A percentile compares a stretch with the other conserved stretches of the same genome.
Conservation (phyloP, 352 stramenopile genomes). For the Phytopythium vexans region DNA sequence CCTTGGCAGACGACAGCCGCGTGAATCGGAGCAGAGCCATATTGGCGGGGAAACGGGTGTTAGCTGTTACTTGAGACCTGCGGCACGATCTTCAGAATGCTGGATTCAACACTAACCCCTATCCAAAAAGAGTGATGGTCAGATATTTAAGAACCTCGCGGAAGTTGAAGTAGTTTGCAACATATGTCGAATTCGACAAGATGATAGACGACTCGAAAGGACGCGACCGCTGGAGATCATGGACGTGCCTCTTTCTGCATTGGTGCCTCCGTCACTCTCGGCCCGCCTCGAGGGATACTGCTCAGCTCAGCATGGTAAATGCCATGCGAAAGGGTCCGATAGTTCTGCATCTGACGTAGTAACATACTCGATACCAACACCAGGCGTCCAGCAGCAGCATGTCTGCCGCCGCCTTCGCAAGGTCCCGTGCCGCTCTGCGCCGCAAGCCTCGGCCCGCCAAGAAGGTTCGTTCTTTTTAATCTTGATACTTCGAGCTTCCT, state of each 20-base stretch:
- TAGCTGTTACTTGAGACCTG: not conserved
- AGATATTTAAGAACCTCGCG: not conserved
- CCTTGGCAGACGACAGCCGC: slow-evolving; percentile 27
- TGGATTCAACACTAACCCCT: slow-evolving; percentile 22
- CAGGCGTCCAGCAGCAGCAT: slow-evolving; percentile 11
- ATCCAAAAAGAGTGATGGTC: slow-evolving; percentile 1
- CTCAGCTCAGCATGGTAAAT: too few species aligned
- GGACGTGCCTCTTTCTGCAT: too few species aligned
- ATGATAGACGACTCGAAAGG: not conserved
- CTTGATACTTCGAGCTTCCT: not conserved
- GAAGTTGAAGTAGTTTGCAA: slow-evolving; percentile 1
- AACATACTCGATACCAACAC: too few species aligned
- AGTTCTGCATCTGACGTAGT: too few species aligned
- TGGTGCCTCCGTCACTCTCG: too few species aligned
- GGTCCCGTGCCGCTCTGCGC: slow-evolving; percentile 51
- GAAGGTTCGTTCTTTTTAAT: slow-evolving; percentile 27
- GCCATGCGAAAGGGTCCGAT: too few species aligned
- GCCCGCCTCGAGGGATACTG: too few species aligned
- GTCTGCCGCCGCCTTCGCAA: slow-evolving; percentile 62
- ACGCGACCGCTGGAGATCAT: not conserved
- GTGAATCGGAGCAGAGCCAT: slow-evolving; percentile 21
- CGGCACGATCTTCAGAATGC: slow-evolving; percentile 2
- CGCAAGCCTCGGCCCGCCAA: slow-evolving; percentile 62
- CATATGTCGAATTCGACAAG: not conserved
- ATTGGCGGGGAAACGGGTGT: slow-evolving; percentile 11